Base-by-base conservation (phyloP, 768 basidiomycete genomes). In the Lyophyllum decastes region DNA sequence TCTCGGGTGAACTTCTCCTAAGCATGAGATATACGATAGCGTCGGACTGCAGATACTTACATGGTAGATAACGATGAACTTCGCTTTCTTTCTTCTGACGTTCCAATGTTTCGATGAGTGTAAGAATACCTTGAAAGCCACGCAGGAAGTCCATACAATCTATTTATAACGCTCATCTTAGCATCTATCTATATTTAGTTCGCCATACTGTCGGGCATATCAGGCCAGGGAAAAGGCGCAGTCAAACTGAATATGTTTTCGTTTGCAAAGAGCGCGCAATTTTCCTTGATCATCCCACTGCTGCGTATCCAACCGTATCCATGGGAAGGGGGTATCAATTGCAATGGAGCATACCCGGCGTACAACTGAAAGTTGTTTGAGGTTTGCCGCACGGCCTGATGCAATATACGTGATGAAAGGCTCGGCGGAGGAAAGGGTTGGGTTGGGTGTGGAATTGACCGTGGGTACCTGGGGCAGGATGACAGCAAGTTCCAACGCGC, bases 1-100 rank as follows among this genome's bases (percentile, higher is more conserved):
- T 62, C 78, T 59, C 78, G 73, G 55, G 80, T 78, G 65, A 71
- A 70, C 30, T 73, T 73, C 64, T 76, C 26, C 30, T 30, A 30
- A 30, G 10, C 30, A 30, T 30, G 30, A 30, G 5, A 10, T 10
- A 10, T 10, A n/a, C n/a, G n/a, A 30, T 30, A 30, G 30, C 30
- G 10, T 10, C 30, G 30, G 30, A 30, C 30, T 30, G 30, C 10
- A 30, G 10, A 30, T 30, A 10, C 30, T 5, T 4, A 10, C 30
- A 30, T 30, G 30, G 30, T 30, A 30, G 30, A 30, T 30, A 30
- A 5, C 30, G 30, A 30, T 10, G 4, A 30, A n/a, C n/a, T n/a
- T 30, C 10, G 30, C 5, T 30, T 5, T 10, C 30, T 5, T 30
- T 30, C 10, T 10, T 30, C 10, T 30, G 30, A 30, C 30, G 30